These are phyloP conservation scores for Monosporozyma aerobia DNA, from an alignment of 805 yeast species.

Conservation along the genomic window DNA sequence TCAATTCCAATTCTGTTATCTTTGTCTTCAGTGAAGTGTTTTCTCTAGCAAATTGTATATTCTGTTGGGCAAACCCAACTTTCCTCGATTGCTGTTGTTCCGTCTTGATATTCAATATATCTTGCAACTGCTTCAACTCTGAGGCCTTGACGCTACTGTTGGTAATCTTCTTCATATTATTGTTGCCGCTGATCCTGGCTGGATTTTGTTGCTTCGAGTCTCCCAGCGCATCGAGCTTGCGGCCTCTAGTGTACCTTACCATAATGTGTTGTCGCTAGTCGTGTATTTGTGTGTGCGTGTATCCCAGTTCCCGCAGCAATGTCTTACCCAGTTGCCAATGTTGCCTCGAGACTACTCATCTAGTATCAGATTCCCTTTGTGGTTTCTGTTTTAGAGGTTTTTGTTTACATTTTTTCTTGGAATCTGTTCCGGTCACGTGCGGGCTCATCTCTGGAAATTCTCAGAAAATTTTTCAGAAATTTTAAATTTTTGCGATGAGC, in stretches of 20 bases:
- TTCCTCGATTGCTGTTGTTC: constrained; percentile 15
- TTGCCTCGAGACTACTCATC: too few relatives aligned
- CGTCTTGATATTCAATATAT: constrained; percentile 20
- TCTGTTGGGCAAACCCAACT: constrained; percentile 30
- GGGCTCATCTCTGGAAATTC: background rate
- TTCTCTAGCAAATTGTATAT: constrained; percentile 50
- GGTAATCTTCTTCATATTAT: background rate
- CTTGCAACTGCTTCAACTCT: constrained; percentile 24
- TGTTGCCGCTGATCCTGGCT: background rate
- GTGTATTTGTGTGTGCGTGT: background rate
- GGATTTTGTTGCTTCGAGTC: background rate
- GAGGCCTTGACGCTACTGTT: constrained; percentile 2
- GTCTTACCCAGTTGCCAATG: too few relatives aligned
- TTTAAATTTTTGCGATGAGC: background rate
- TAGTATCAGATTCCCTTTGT: too few relatives aligned
- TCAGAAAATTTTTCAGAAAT: background rate
- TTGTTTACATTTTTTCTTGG: background rate
- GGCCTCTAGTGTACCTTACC: background rate
- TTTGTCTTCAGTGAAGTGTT: constrained; percentile 45
- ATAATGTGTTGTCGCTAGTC: background rate
- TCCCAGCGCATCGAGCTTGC: background rate
- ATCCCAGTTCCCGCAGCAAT: too few relatives aligned
- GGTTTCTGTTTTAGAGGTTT: background rate
- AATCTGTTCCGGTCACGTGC: background rate
- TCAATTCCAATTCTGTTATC: constrained; percentile 44